phyloP scores from a whole-genome alignment of 805 yeast species.

The Yamadazyma takamatsuzukensis region DNA sequence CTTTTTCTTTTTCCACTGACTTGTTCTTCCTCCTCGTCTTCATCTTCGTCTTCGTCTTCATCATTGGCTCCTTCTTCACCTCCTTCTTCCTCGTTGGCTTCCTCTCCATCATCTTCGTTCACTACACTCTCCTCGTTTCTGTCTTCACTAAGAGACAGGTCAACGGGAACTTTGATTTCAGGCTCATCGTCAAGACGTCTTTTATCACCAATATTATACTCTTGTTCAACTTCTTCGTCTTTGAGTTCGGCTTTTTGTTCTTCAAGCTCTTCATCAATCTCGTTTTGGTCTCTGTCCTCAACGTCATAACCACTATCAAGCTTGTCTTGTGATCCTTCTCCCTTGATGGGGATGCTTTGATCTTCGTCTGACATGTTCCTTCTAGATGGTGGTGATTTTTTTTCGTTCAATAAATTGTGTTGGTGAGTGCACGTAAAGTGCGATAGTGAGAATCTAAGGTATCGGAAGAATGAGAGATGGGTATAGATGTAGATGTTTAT shows the following conservation, averaged over 20 bases:
- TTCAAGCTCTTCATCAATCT: conserved; percentile 15
- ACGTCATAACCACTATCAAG: conserved; percentile 12
- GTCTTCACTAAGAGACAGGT: too few relatives aligned
- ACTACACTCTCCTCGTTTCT: conserved; percentile 10
- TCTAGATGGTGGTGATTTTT: too few relatives aligned
- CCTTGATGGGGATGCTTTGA: too few relatives aligned
- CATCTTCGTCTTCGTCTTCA: conserved; percentile 50
- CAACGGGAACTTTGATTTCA: too few relatives aligned
- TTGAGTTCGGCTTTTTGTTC: conserved; percentile 10
- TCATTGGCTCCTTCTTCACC: conserved; percentile 46
- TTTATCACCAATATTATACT: conserved; percentile 4
- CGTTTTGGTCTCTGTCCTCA: conserved; percentile 14
- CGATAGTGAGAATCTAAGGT: too few relatives aligned
- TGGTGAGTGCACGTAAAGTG: too few relatives aligned
- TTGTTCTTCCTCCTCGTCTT: conserved; percentile 47
- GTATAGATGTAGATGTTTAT: too few relatives aligned
- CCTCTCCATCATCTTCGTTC: conserved; percentile 11
- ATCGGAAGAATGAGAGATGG: too few relatives aligned
- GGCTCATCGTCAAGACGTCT: conserved; percentile 5
- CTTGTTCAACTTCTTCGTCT: conserved; percentile 7
- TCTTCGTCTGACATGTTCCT: conserved; percentile 9
- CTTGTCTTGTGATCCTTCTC: conserved; percentile 2
- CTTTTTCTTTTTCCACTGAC: conserved; percentile 45
- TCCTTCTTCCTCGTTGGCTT: conserved; percentile 14
- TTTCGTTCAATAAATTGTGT: conserved; percentile 6